Percentiles rank a stretch among this genome's conserved stretches.
Evolutionary conservation across 2,329 filamentous ascomycete species (phyloP).

Genomic region (Cercospora citrullina): DNA sequence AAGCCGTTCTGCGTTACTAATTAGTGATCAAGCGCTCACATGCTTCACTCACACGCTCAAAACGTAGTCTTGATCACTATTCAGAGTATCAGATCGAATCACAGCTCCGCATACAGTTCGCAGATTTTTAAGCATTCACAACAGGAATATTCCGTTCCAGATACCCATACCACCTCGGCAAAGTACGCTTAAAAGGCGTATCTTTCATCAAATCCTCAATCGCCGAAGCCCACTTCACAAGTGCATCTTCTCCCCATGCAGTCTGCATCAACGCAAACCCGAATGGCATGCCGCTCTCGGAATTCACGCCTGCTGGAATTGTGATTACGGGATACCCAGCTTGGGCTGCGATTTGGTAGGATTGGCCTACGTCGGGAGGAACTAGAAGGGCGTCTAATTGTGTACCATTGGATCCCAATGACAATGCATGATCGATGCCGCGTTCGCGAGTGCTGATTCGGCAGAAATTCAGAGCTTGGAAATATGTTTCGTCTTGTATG

Average conservation of each 20-base stretch:
- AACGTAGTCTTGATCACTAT: background rate
- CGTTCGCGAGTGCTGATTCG: conserved; percentile 60
- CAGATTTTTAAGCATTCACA: conserved; percentile 13
- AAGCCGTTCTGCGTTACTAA: background rate
- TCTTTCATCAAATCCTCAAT: conserved; percentile 44
- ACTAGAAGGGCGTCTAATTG: conserved; percentile 65
- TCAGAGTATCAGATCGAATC: background rate
- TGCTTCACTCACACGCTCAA: background rate
- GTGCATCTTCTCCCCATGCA: conserved; percentile 37
- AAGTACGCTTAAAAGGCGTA: conserved; percentile 28
- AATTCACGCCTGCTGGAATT: conserved; percentile 61
- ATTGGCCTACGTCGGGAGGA: conserved; percentile 67
- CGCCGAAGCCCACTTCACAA: conserved; percentile 45
- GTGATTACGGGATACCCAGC: conserved; percentile 74
- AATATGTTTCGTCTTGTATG: conserved; percentile 64
- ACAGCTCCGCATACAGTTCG: background rate
- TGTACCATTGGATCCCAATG: conserved; percentile 43
- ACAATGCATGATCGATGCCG: conserved; percentile 69
- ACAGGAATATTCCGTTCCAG: conserved; percentile 43
- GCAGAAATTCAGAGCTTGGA: conserved; percentile 63
- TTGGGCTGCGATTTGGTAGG: conserved; percentile 69
- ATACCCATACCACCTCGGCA: conserved; percentile 44
- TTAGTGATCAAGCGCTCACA: background rate
- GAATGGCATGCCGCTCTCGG: conserved; percentile 48
- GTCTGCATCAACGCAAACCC: conserved; percentile 44